phyloP scores from a whole-genome alignment of 2,329 filamentous ascomycete species.

The Neonectria ditissima region DNA sequence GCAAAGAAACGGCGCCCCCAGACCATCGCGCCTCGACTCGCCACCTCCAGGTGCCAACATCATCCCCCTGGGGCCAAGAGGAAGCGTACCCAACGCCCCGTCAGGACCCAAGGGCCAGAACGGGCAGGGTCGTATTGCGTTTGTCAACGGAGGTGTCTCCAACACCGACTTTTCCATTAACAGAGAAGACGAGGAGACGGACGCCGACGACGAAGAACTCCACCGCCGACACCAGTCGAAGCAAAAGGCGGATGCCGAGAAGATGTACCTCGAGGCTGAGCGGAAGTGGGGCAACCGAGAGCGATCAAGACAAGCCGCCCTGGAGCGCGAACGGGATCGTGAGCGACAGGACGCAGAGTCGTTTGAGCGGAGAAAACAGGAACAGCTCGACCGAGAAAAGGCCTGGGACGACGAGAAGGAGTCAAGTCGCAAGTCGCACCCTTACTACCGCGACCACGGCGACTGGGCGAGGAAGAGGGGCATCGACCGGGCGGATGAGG shows the following conservation, averaged over 20 bases:
- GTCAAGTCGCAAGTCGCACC: constrained; percentile 74
- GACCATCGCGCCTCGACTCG: constrained; percentile 77
- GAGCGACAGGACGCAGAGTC: constrained; percentile 80
- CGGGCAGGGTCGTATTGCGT: constrained; percentile 70
- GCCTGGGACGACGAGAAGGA: constrained; percentile 97
- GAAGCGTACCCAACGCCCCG: constrained; percentile 78
- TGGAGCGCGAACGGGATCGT: constrained; percentile 85
- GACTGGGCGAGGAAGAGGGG: constrained; percentile 87
- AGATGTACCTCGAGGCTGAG: constrained; percentile 85
- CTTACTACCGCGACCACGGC: constrained; percentile 89
- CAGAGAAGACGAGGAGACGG: constrained; percentile 85
- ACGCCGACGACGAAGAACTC: constrained; percentile 88
- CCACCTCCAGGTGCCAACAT: constrained; percentile 76
- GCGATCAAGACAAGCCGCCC: constrained; percentile 81
- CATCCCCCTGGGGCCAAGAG: constrained; percentile 51
- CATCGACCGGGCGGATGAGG: constrained; percentile 78
- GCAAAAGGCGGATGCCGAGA: constrained; percentile 80
- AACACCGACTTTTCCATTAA: constrained; percentile 69
- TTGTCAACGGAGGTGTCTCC: constrained; percentile 82
- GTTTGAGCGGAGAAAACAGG: constrained; percentile 73
- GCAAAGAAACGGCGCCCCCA: constrained; percentile 72
- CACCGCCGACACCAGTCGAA: constrained; percentile 78
- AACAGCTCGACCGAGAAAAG: constrained; percentile 71
- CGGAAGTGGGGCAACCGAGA: constrained; percentile 93
- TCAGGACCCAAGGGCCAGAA: constrained; percentile 75